phyloP scores from a whole-genome alignment of 2,329 filamentous ascomycete species.

The Hymenoscyphus scutula region DNA sequence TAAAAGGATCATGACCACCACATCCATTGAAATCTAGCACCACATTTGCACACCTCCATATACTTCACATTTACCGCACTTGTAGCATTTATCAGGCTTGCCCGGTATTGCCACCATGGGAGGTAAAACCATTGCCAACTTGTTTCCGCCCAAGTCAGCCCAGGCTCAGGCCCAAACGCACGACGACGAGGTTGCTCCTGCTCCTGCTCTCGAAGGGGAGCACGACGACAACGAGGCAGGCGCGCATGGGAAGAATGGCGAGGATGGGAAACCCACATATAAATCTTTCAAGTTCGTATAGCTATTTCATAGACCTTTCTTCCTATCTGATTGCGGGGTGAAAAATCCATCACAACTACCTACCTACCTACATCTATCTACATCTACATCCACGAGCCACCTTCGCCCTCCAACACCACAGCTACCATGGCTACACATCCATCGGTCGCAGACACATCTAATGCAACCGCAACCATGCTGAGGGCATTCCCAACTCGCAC shows the following conservation, averaged over 20 bases:
- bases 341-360: neutral
- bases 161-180: neutral
- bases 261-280: slow-evolving; percentile 35
- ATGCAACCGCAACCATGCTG: neutral
- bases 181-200: slow-evolving; percentile 5
- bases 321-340: slow-evolving; percentile 5
- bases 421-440: neutral
- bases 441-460: neutral
- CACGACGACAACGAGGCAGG: slow-evolving; percentile 4
- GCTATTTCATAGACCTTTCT: slow-evolving; percentile 13
- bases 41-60: neutral
- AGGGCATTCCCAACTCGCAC: neutral
- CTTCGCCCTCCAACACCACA: neutral
- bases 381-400: neutral
- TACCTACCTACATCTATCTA: too few species aligned
- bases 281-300: slow-evolving; percentile 42
- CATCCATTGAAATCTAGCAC: slow-evolving; percentile 2
- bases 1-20: neutral
- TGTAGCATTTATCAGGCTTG: neutral
- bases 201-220: neutral
- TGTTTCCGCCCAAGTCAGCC: slow-evolving; percentile 15
- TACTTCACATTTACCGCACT: neutral
- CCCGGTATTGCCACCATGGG: slow-evolving; percentile 4
- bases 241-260: slow-evolving; percentile 1
- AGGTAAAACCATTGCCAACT: slow-evolving; percentile 3